A percentile compares a stretch with the other conserved stretches of the same genome.
Conservation (phyloP, 2,329 filamentous ascomycete genomes). For the Clonostachys rhizophaga region DNA sequence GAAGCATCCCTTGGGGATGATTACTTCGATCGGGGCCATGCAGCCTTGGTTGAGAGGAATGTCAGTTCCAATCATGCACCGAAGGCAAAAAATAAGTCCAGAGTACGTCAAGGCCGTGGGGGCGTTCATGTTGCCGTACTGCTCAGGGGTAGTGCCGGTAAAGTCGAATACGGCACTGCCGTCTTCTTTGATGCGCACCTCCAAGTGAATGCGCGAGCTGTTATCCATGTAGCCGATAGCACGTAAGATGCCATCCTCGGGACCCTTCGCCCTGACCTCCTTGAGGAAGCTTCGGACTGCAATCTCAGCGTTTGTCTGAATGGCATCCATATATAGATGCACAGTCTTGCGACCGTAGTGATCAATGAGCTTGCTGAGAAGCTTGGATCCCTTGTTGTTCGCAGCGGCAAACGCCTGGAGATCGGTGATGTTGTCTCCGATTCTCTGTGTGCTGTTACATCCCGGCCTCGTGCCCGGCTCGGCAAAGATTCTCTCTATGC, state of each 20-base stretch:
- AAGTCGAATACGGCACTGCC: conserved; percentile 29
- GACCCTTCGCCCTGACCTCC: too few relatives aligned
- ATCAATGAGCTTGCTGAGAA: conserved; percentile 68
- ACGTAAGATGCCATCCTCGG: conserved; percentile 52
- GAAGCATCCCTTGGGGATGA: conserved; percentile 19
- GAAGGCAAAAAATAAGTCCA: conserved; percentile 29
- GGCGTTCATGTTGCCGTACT: conserved; percentile 25
- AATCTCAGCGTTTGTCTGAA: conserved; percentile 75
- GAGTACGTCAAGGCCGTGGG: conserved; percentile 28
- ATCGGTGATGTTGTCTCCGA: conserved; percentile 81
- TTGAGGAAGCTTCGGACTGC: conserved; percentile 66
- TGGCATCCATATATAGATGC: conserved; percentile 77
- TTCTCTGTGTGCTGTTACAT: conserved; percentile 58
- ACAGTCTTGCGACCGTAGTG: conserved; percentile 77
- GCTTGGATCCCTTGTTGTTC: conserved; percentile 76
- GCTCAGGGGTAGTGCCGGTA: conserved; percentile 23
- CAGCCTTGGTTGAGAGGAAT: conserved; percentile 33
- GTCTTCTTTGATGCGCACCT: conserved; percentile 61
- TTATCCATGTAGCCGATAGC: conserved; percentile 84
- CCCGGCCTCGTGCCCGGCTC: conserved; percentile 3
- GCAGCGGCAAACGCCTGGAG: conserved; percentile 81
- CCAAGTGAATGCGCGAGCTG: conserved; percentile 70
- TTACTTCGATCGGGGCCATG: conserved; percentile 22
- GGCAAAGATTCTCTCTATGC: conserved; percentile 51
- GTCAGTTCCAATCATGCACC: conserved; percentile 23